Evolutionary conservation across 371 early-diverging fungal genomes (phyloP).

Genomic region (Apophysomyces sp.): DNA sequence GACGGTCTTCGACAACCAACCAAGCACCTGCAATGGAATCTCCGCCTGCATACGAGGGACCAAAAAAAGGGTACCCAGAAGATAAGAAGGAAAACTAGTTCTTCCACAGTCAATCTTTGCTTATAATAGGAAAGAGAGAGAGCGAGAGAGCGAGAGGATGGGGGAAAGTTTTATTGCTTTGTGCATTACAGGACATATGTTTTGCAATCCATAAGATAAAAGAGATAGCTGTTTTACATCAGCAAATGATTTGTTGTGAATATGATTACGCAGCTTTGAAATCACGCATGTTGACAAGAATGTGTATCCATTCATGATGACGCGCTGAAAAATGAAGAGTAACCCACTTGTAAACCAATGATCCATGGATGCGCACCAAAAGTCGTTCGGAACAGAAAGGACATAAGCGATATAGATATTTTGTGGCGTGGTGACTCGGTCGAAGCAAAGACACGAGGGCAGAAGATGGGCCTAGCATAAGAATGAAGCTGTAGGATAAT

Average conservation of each 20-base stretch:
- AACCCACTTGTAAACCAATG: slow-evolving; percentile 9
- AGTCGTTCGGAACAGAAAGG: slow-evolving; percentile 9
- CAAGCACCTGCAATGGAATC: not conserved
- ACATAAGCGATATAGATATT: slow-evolving; percentile 8
- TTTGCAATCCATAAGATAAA: too few relatives aligned
- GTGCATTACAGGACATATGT: too few relatives aligned
- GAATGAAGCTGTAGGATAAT: not conserved
- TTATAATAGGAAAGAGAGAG: too few relatives aligned
- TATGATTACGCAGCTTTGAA: not conserved
- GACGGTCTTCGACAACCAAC: too few relatives aligned
- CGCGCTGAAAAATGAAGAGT: slow-evolving; percentile 9
- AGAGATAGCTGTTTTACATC: too few relatives aligned
- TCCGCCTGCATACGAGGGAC: not conserved
- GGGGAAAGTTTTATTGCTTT: too few relatives aligned
- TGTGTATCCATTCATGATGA: slow-evolving; percentile 11
- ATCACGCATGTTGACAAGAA: slow-evolving; percentile 10
- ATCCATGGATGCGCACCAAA: slow-evolving; percentile 7
- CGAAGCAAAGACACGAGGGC: not conserved
- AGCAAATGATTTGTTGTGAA: too few relatives aligned
- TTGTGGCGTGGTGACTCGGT: slow-evolving; percentile 1
- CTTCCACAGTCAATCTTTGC: not conserved
- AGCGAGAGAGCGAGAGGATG: too few relatives aligned
- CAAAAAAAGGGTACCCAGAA: not conserved
- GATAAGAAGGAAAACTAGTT: not conserved
- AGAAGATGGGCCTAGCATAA: not conserved